These are phyloP conservation scores for Paracoccidioides lutzii DNA, from an alignment of 2,329 filamentous ascomycete species.

Conservation along the genomic window DNA sequence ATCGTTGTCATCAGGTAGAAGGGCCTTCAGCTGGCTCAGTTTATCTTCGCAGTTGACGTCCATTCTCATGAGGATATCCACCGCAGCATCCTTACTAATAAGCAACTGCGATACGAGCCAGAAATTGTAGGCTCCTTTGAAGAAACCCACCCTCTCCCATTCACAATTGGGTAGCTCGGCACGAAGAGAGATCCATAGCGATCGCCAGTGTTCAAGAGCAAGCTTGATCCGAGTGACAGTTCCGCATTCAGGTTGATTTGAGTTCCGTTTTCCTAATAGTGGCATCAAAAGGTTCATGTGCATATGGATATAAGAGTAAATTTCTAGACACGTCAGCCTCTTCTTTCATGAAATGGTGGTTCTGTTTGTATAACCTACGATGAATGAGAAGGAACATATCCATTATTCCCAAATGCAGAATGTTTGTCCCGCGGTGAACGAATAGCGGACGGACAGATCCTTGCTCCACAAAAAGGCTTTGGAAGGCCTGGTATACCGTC, in stretches of 20 bases:
- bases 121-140: conserved; percentile 31
- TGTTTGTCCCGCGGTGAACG: conserved; percentile 5
- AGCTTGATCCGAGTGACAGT: conserved; percentile 21
- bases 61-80: conserved; percentile 33
- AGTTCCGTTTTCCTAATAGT: conserved; percentile 4
- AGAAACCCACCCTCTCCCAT: conserved; percentile 31
- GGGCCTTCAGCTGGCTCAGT: conserved; percentile 28
- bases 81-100: conserved; percentile 29
- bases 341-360: conserved; percentile 1
- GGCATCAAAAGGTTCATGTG: conserved; percentile 28
- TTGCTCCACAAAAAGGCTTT: conserved; percentile 24
- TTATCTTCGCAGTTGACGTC: conserved; percentile 35
- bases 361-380: conserved; percentile 16
- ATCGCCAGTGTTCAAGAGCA: conserved; percentile 27
- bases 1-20: background rate
- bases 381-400: conserved; percentile 35
- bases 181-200: conserved; percentile 25
- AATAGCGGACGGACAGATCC: conserved; percentile 8
- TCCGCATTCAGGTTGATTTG: conserved; percentile 16
- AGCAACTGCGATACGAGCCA: conserved; percentile 32
- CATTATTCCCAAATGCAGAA: conserved; percentile 21
- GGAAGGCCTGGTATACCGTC: conserved; percentile 28
- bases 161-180: conserved; percentile 21
- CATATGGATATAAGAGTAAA: conserved; percentile 30
- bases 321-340: conserved; percentile 15